Percentiles rank a stretch among this genome's conserved stretches.
phyloP scores from a whole-genome alignment of 805 yeast species.

The Sugiyamaella valdiviana region DNA sequence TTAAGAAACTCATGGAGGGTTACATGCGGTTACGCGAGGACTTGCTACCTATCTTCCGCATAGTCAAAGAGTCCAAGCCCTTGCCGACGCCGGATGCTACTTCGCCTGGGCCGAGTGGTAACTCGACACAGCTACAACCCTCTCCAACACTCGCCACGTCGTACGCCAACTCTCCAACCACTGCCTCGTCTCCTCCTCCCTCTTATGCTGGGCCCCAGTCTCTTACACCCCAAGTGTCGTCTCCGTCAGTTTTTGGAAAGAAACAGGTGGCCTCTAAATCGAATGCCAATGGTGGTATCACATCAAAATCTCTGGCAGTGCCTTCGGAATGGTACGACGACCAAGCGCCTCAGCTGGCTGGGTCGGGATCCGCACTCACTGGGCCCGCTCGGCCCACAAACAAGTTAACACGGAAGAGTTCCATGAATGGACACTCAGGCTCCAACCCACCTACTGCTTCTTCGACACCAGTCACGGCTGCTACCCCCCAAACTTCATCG shows the following conservation, averaged over 20 bases:
- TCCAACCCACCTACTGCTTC: neutral
- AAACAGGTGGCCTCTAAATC: neutral
- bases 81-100: constrained; percentile 51
- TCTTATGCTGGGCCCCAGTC: neutral
- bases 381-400: neutral
- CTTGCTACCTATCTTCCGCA: constrained; percentile 54
- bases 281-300: neutral
- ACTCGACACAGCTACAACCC: constrained; percentile 1
- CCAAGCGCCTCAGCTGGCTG: too few species aligned
- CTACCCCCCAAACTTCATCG: neutral
- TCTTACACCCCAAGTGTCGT: neutral
- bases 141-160: constrained; percentile 8
- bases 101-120: constrained; percentile 25
- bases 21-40: constrained; percentile 56
- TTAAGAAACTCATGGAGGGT: constrained; percentile 45
- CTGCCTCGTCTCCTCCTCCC: constrained; percentile 7
- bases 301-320: neutral
- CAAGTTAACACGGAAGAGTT: neutral
- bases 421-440: neutral
- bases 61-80: constrained; percentile 57
- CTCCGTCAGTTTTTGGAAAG: neutral
- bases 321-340: neutral
- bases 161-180: constrained; percentile 12
- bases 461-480: neutral
- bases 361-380: neutral